phyloP scores from a whole-genome alignment of 768 basidiomycete genomes.

The Hericium rajendrae region DNA sequence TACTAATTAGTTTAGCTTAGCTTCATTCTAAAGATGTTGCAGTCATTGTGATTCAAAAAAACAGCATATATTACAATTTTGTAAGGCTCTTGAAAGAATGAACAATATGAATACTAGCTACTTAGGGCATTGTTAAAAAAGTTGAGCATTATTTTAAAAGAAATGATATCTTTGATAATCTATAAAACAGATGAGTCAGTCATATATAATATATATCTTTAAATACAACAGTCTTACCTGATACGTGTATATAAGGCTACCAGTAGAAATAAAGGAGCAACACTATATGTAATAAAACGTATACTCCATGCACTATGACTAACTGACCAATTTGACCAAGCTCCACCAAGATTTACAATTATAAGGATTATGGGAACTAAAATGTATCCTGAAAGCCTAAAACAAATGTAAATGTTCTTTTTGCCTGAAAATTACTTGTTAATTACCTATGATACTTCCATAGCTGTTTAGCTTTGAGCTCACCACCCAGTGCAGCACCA shows the following conservation, averaged over 20 bases:
- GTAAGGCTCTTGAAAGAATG: too few species aligned
- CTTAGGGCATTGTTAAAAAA: too few species aligned
- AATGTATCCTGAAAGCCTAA: conserved; percentile 64
- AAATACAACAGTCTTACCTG: conserved; percentile 1
- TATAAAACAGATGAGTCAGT: too few species aligned
- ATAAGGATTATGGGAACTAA: conserved; percentile 51
- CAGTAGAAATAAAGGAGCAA: conserved; percentile 19
- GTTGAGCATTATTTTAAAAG: too few species aligned
- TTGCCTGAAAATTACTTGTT: background rate
- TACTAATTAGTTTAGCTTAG: too few species aligned
- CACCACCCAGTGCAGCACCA: conserved; percentile 64
- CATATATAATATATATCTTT: too few species aligned
- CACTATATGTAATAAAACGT: conserved; percentile 17
- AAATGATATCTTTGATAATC: too few species aligned
- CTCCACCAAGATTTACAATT: conserved; percentile 63
- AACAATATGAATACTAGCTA: too few species aligned
- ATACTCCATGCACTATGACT: conserved; percentile 25
- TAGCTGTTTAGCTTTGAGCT: conserved; percentile 54
- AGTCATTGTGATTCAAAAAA: too few species aligned
- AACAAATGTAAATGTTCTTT: background rate
- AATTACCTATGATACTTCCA: conserved; percentile 79
- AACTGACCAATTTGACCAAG: conserved; percentile 52
- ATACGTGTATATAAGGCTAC: conserved; percentile 22
- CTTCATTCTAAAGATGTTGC: too few species aligned
- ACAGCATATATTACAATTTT: too few species aligned